phyloP scores from a whole-genome alignment of 164 flowering plant genomes.

The Euptelea pleiosperma region DNA sequence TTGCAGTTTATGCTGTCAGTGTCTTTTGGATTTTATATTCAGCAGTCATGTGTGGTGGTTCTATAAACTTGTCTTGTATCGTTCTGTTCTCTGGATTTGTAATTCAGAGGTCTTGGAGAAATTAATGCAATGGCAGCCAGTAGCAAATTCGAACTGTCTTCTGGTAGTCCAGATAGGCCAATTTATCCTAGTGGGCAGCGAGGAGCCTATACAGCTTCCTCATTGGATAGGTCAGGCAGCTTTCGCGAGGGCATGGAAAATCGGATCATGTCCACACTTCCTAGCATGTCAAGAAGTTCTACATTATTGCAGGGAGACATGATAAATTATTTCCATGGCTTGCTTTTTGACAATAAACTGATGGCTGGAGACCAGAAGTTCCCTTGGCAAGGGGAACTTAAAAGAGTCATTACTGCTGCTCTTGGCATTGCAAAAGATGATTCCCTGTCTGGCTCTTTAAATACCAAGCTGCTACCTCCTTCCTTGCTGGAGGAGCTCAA shows the following conservation, averaged over 20 bases:
- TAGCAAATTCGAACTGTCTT: slow-evolving; percentile 61
- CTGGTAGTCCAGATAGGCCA: slow-evolving; percentile 74
- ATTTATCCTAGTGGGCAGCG: slow-evolving; percentile 54
- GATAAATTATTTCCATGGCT: slow-evolving; percentile 49
- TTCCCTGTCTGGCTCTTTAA: slow-evolving; percentile 40
- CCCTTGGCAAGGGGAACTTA: slow-evolving; percentile 52
- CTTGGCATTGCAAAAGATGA: slow-evolving; percentile 63
- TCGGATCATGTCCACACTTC: slow-evolving; percentile 49
- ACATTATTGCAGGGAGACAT: slow-evolving; percentile 47
- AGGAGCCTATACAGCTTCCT: slow-evolving; percentile 43
- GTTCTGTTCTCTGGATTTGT: slow-evolving; percentile 24
- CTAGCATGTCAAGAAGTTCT: slow-evolving; percentile 59
- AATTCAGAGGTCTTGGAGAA: slow-evolving; percentile 27
- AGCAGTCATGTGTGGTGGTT: slow-evolving; percentile 28
- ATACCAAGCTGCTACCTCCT: slow-evolving; percentile 43
- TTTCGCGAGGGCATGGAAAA: slow-evolving; percentile 67
- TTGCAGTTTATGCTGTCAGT: slow-evolving; percentile 2
- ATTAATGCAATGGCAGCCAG: slow-evolving; percentile 62
- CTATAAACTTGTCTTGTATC: slow-evolving; percentile 37
- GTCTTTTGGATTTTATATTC: slow-evolving; percentile 2
- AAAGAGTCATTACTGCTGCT: slow-evolving; percentile 40
- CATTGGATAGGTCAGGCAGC: slow-evolving; percentile 64
- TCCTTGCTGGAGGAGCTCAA: slow-evolving; percentile 60
- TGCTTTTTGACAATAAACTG: slow-evolving; percentile 54
- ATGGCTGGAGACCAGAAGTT: slow-evolving; percentile 53